phyloP scores from a whole-genome alignment of 306 rosid genomes.

The Lithocarpus polystachyus region DNA sequence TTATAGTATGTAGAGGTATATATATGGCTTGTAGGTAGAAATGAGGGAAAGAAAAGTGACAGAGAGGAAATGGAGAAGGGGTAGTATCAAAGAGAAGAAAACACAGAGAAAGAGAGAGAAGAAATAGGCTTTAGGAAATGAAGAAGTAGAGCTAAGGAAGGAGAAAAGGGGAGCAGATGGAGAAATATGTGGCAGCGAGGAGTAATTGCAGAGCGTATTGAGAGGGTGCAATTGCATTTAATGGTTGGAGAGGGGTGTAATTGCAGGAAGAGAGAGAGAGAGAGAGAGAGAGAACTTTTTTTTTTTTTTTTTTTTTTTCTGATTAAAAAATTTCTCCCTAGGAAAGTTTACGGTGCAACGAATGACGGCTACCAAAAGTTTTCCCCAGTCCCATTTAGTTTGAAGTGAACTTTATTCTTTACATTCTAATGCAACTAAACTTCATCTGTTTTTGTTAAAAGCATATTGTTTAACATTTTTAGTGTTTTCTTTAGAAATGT shows the following conservation, averaged over 20 bases:
- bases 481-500: too few species aligned
- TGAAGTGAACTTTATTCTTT: background rate
- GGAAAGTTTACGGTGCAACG: conserved; percentile 38
- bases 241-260: conserved; percentile 79
- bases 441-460: too few species aligned
- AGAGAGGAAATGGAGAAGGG: background rate
- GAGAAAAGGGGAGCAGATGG: conserved; percentile 39
- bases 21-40: background rate
- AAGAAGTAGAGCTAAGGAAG: conserved; percentile 30
- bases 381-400: background rate
- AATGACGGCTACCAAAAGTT: conserved; percentile 61
- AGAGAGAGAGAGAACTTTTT: conserved; percentile 24
- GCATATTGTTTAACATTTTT: too few species aligned
- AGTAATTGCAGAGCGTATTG: conserved; percentile 96
- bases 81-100: conserved; percentile 1
- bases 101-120: background rate
- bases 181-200: conserved; percentile 57
- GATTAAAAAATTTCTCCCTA: conserved; percentile 13
- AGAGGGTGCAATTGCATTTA: conserved; percentile 99
- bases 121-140: conserved; percentile 7
- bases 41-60: conserved; percentile 8
- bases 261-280: conserved; percentile 40
- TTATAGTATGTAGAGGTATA: conserved; percentile 12
- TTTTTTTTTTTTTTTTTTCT: too few species aligned
- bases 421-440: background rate